Evolutionary conservation across 345 rosid species (phyloP).

Genomic region (Citrus mangshanensis): DNA sequence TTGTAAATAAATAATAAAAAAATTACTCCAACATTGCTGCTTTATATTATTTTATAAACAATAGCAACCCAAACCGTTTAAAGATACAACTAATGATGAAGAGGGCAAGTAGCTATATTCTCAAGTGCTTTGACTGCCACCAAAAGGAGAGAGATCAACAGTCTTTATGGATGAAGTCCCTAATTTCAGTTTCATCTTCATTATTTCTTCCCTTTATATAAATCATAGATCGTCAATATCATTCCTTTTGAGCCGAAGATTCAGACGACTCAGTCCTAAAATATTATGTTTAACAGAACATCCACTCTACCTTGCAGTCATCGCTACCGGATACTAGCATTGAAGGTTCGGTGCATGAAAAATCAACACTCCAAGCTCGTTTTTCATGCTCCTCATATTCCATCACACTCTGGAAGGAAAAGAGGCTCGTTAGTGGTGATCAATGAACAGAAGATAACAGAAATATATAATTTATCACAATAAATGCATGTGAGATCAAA

Average conservation of each 20-base stretch:
- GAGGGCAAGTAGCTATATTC: neutral
- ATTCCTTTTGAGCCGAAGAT: neutral
- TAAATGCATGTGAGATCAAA: neutral
- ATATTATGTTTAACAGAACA: slow-evolving; percentile 5
- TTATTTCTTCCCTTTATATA: neutral
- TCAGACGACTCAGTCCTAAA: neutral
- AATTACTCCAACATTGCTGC: neutral
- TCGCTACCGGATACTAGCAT: slow-evolving; percentile 70
- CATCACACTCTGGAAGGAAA: slow-evolving; percentile 46
- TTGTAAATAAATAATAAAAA: neutral
- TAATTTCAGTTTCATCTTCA: neutral
- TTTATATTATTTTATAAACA: neutral
- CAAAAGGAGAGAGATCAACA: neutral
- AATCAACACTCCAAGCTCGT: slow-evolving; percentile 71
- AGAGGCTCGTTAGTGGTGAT: neutral
- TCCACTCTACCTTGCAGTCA: slow-evolving; percentile 48
- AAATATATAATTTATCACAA: neutral
- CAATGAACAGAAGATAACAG: neutral
- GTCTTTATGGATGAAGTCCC: neutral
- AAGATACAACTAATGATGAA: neutral
- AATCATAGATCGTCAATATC: neutral
- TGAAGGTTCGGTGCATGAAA: slow-evolving; percentile 54
- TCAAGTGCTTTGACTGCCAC: neutral
- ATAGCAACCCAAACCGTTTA: neutral
- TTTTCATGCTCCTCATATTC: slow-evolving; percentile 66